phyloP scores from a whole-genome alignment of 1,139 yeast species.

The Eremothecium sinecaudum region DNA sequence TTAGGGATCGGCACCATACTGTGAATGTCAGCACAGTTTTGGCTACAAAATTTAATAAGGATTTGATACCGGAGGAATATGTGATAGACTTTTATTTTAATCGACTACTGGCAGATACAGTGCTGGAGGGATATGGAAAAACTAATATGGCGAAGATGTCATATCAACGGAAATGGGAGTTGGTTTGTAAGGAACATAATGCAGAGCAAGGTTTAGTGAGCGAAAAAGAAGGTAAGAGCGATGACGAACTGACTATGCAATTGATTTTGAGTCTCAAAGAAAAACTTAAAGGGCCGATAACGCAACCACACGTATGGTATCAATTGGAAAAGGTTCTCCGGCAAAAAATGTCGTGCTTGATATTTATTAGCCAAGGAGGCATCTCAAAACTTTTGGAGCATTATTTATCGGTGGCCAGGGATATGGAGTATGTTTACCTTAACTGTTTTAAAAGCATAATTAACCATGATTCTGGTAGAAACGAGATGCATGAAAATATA shows the following conservation, averaged over 20 bases:
- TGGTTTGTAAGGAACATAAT: constrained; percentile 10
- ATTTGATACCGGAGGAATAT: constrained; percentile 12
- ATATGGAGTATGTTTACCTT: constrained; percentile 19
- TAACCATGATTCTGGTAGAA: constrained; percentile 15
- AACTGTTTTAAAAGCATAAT: constrained; percentile 21
- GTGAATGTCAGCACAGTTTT: not conserved
- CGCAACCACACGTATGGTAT: constrained; percentile 10
- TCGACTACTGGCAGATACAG: constrained; percentile 16
- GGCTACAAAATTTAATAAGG: constrained; percentile 5
- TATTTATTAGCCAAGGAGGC: constrained; percentile 14
- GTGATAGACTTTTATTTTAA: constrained; percentile 16
- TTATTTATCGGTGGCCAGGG: constrained; percentile 7
- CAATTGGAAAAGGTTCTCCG: constrained; percentile 22
- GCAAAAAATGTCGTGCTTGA: constrained; percentile 11
- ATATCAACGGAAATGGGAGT: constrained; percentile 11
- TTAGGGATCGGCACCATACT: not conserved
- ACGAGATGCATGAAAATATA: constrained; percentile 9
- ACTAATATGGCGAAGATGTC: constrained; percentile 10
- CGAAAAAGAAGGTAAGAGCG: not conserved
- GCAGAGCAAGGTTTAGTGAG: not conserved
- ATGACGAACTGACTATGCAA: not conserved
- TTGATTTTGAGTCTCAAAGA: constrained; percentile 1
- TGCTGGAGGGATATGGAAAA: constrained; percentile 18
- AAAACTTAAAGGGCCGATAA: not conserved
- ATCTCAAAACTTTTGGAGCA: not conserved